phyloP scores from a whole-genome alignment of 2,329 filamentous ascomycete species.

The Tympanopsis confertula region DNA sequence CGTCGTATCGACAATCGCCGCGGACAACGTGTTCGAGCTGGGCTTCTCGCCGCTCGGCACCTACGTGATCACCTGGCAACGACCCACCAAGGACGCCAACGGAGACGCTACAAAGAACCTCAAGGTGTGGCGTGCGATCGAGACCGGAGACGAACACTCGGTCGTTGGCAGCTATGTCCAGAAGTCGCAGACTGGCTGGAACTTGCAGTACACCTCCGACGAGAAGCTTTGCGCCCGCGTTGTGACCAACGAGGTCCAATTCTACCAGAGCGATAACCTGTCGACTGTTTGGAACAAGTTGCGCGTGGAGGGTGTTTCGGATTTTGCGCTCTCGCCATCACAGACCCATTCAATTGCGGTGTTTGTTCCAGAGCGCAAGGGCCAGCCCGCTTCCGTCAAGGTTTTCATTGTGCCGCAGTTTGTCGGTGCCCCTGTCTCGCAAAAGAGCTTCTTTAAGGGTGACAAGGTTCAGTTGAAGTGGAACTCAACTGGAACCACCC shows the following conservation, averaged over 20 bases:
- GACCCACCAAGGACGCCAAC: slow-evolving; percentile 80
- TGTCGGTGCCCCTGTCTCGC: slow-evolving; percentile 68
- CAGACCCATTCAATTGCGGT: slow-evolving; percentile 86
- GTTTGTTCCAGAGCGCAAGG: slow-evolving; percentile 93
- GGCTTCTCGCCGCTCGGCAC: slow-evolving; percentile 87
- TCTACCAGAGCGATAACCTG: slow-evolving; percentile 82
- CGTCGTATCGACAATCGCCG: slow-evolving; percentile 62
- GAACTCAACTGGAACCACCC: slow-evolving; percentile 81
- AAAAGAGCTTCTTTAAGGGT: slow-evolving; percentile 98
- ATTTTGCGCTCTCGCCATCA: slow-evolving; percentile 83
- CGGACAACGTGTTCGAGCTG: slow-evolving; percentile 82
- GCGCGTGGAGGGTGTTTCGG: slow-evolving; percentile 75
- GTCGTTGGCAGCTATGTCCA: slow-evolving; percentile 86
- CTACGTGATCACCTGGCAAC: slow-evolving; percentile 94
- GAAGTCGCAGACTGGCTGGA: slow-evolving; percentile 91
- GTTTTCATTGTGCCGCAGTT: slow-evolving; percentile 85
- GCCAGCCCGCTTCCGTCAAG: slow-evolving; percentile 85
- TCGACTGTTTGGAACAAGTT: slow-evolving; percentile 89
- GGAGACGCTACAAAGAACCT: slow-evolving; percentile 92
- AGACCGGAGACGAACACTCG: slow-evolving; percentile 56
- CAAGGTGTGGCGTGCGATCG: slow-evolving; percentile 84
- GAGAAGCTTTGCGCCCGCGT: slow-evolving; percentile 85
- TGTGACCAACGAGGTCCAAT: slow-evolving; percentile 95
- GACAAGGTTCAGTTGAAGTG: slow-evolving; percentile 98
- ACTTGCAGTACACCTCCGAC: slow-evolving; percentile 89